Conservation (phyloP, 768 basidiomycete species). For the Punctularia strigosozonata region DNA sequence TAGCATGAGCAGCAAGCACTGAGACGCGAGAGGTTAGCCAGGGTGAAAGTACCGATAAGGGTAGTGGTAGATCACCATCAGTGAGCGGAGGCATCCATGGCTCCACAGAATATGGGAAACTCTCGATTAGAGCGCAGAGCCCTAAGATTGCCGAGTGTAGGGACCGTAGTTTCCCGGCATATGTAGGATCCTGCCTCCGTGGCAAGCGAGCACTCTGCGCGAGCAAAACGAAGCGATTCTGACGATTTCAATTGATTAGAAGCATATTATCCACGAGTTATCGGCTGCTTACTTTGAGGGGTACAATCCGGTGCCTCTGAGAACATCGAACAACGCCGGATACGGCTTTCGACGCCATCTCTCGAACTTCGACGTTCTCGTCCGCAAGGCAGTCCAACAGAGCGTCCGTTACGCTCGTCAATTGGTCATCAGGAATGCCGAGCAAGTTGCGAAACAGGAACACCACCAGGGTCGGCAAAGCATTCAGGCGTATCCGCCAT, state of each 20-base stretch:
- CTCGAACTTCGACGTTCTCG: slow-evolving; percentile 87
- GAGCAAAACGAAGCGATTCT: slow-evolving; percentile 75
- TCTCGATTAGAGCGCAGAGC: slow-evolving; percentile 36
- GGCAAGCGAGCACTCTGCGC: slow-evolving; percentile 56
- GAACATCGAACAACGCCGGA: slow-evolving; percentile 84
- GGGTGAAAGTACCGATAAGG: not conserved
- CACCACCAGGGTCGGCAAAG: slow-evolving; percentile 77
- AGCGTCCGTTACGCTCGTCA: slow-evolving; percentile 70
- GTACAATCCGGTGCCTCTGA: slow-evolving; percentile 77
- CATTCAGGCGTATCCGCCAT: slow-evolving; percentile 84
- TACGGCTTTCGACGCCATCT: slow-evolving; percentile 79
- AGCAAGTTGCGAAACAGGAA: slow-evolving; percentile 88
- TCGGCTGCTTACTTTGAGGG: slow-evolving; percentile 51
- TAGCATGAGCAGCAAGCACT: slow-evolving; percentile 71
- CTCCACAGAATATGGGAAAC: slow-evolving; percentile 46
- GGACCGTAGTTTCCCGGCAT: slow-evolving; percentile 58
- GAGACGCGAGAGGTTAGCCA: slow-evolving; percentile 2
- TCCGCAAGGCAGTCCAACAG: slow-evolving; percentile 76
- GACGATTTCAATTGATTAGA: not conserved
- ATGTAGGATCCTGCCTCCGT: slow-evolving; percentile 52
- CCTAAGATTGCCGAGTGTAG: slow-evolving; percentile 63
- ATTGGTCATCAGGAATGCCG: slow-evolving; percentile 54
- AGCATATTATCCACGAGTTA: not conserved
- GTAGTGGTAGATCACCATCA: slow-evolving; percentile 44
- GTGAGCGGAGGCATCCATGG: slow-evolving; percentile 52